Evolutionary conservation across 2,329 filamentous ascomycete species (phyloP).

Genomic region (Colletotrichum sp.): DNA sequence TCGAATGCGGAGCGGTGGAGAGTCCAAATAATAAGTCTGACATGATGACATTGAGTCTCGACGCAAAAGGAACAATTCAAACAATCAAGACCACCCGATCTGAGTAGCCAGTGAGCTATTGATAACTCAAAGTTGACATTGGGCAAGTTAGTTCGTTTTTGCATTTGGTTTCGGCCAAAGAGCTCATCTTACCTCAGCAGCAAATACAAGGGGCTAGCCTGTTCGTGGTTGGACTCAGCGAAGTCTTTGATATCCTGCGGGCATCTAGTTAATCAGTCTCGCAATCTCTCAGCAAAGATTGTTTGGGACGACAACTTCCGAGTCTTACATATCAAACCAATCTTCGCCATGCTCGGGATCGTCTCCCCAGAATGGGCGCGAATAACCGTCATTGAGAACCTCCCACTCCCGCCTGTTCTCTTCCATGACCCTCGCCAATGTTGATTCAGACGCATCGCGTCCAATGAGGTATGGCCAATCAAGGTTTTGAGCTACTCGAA

Average conservation of each 20-base stretch:
- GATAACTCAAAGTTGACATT: not conserved
- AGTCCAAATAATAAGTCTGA: too few relatives aligned
- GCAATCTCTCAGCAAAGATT: fast-evolving
- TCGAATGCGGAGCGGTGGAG: too few relatives aligned
- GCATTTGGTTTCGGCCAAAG: too few relatives aligned
- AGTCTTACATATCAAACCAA: not conserved
- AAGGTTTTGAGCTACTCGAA: not conserved
- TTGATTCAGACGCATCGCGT: fast-evolving
- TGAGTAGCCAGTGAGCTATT: fast-evolving
- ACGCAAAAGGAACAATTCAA: too few relatives aligned
- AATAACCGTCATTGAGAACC: not conserved
- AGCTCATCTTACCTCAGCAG: fast-evolving
- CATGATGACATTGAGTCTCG: too few relatives aligned
- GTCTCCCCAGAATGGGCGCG: not conserved
- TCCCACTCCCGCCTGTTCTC: not conserved
- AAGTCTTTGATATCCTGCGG: not conserved
- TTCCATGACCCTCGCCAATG: not conserved
- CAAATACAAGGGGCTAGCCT: fast-evolving
- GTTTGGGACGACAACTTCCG: fast-evolving
- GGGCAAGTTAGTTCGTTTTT: fast-evolving
- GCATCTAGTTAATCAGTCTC: fast-evolving
- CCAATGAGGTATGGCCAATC: fast-evolving
- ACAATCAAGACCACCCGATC: too few relatives aligned
- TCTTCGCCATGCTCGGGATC: not conserved
- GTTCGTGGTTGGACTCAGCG: not conserved